Evolutionary conservation across 345 rosid genomes (phyloP).

Genomic region (Garcia nutans): DNA sequence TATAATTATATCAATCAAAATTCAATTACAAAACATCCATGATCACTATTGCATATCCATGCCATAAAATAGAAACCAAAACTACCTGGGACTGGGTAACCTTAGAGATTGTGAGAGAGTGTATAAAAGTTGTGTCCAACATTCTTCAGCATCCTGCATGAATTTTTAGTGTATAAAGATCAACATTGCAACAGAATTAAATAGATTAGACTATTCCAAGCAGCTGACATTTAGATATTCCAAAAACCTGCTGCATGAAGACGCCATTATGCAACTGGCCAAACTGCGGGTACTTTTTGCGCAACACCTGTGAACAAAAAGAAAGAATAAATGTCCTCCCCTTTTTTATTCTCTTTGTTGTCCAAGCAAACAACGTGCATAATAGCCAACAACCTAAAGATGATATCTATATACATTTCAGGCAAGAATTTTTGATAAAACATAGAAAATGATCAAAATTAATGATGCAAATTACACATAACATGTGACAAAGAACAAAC

Average conservation of each 20-base stretch:
- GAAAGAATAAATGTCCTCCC: not conserved
- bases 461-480: slow-evolving; percentile 5
- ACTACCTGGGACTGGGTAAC: slow-evolving; percentile 55
- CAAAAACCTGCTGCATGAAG: slow-evolving; percentile 90
- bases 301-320: slow-evolving; percentile 58
- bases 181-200: slow-evolving; percentile 8
- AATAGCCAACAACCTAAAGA: not conserved
- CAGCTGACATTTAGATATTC: not conserved
- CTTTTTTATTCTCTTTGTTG: not conserved
- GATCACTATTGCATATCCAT: slow-evolving; percentile 4
- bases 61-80: slow-evolving; percentile 16
- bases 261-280: slow-evolving; percentile 88
- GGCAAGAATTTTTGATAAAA: not conserved
- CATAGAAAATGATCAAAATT: not conserved
- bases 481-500: slow-evolving; percentile 39
- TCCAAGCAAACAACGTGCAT: slow-evolving; percentile 2
- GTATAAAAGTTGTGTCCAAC: slow-evolving; percentile 99
- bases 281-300: slow-evolving; percentile 90
- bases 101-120: too few relatives aligned
- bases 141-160: slow-evolving; percentile 94
- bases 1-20: not conserved
- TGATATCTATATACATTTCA: not conserved
- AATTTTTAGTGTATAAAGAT: slow-evolving; percentile 16
- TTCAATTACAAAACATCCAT: not conserved
- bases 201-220: not conserved